These are phyloP conservation scores for Kickxella alabastrina DNA, from an alignment of 192 early-diverging fungal genomes.

Conservation along the genomic window DNA sequence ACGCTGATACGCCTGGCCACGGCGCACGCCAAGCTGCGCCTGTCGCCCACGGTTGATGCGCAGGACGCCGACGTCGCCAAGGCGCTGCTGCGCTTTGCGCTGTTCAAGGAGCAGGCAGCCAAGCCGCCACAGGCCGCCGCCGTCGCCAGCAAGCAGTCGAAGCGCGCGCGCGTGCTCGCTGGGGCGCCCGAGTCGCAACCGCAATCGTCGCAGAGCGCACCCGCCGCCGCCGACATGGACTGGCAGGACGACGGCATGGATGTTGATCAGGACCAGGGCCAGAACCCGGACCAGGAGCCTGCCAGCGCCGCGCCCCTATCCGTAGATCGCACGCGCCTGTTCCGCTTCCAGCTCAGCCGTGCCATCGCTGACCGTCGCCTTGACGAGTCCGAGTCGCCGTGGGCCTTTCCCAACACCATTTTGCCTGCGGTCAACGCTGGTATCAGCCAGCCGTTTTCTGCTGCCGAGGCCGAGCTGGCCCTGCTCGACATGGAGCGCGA, in stretches of 20 bases:
- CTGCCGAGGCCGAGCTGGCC: slow-evolving; percentile 57
- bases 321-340: slow-evolving; percentile 30
- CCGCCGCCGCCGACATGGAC: background rate
- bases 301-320: slow-evolving; percentile 22
- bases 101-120: slow-evolving; percentile 77
- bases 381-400: slow-evolving; percentile 48
- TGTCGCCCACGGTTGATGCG: slow-evolving; percentile 76
- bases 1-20: slow-evolving; percentile 95
- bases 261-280: background rate
- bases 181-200: slow-evolving; percentile 19
- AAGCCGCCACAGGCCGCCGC: slow-evolving; percentile 21
- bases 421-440: slow-evolving; percentile 56
- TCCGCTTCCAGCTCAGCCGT: slow-evolving; percentile 51
- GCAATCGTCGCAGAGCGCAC: background rate
- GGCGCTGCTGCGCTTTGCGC: slow-evolving; percentile 78
- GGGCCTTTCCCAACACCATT: slow-evolving; percentile 55
- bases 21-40: slow-evolving; percentile 90
- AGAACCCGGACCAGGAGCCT: background rate
- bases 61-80: slow-evolving; percentile 82
- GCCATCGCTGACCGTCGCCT: slow-evolving; percentile 43
- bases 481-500: slow-evolving; percentile 58
- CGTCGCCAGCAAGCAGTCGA: slow-evolving; percentile 30
- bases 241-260: background rate
- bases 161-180: slow-evolving; percentile 46
- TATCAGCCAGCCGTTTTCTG: slow-evolving; percentile 50